Percentiles rank a stretch among this genome's conserved stretches.
phyloP scores from a whole-genome alignment of 208 protist species.

The Acanthamoeba castellanii region DNA sequence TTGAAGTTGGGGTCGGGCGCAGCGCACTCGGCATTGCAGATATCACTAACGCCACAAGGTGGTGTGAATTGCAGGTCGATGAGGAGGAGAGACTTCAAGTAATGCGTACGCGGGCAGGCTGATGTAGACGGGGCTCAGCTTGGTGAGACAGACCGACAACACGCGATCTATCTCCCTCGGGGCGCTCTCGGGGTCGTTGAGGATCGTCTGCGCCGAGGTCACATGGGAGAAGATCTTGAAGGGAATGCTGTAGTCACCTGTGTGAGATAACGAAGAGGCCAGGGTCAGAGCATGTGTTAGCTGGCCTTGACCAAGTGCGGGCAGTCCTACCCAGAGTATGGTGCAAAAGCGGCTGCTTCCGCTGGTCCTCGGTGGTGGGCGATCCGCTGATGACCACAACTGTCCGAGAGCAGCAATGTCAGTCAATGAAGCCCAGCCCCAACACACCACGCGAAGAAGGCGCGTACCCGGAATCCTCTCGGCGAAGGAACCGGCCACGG shows the following conservation, averaged over 20 bases:
- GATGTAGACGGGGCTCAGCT: constrained; percentile 74
- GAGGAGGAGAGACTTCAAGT: neutral
- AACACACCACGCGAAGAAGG: neutral
- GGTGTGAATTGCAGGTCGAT: neutral
- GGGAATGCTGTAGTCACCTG: constrained; percentile 71
- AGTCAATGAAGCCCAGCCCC: neutral
- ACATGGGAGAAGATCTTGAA: constrained; percentile 74
- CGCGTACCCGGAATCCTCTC: constrained; percentile 54
- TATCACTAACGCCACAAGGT: neutral
- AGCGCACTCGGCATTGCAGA: neutral
- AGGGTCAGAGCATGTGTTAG: neutral
- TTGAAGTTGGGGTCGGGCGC: neutral
- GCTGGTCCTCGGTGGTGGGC: neutral
- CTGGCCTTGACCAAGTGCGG: neutral
- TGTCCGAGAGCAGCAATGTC: neutral
- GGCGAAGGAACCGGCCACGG: constrained; percentile 71
- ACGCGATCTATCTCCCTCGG: constrained; percentile 70
- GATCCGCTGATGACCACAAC: constrained; percentile 39
- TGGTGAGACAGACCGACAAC: constrained; percentile 66
- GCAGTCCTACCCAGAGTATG: neutral
- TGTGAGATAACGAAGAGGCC: no score
- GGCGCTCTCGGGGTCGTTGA: constrained; percentile 52
- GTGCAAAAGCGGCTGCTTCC: constrained; percentile 43
- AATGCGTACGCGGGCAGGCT: constrained; percentile 45
- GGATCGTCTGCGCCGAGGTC: constrained; percentile 63